phyloP scores from a whole-genome alignment of 1,284 basidiomycete genomes.

The Ceratobasidium sp. region DNA sequence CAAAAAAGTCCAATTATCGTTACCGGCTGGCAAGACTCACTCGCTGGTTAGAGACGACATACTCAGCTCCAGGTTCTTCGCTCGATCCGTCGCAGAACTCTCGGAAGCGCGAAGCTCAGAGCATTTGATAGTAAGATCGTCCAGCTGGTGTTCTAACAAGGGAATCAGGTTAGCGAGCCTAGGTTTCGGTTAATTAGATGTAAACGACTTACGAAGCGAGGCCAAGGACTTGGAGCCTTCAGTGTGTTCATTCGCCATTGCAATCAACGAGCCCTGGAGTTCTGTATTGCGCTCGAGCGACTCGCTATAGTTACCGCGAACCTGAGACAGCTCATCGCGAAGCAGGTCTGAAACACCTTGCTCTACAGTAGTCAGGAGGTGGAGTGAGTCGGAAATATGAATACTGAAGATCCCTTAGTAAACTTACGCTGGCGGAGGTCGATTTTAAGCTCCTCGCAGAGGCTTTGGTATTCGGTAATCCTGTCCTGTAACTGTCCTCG shows the following conservation, averaged over 20 bases:
- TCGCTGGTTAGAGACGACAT: constrained; percentile 5
- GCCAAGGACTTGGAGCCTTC: constrained; percentile 10
- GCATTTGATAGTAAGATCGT: background rate
- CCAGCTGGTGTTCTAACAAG: constrained; percentile 13
- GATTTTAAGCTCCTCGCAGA: background rate
- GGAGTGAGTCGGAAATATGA: background rate
- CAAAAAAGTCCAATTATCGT: background rate
- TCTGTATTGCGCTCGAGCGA: constrained; percentile 18
- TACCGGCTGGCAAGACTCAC: background rate
- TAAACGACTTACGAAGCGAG: constrained; percentile 7
- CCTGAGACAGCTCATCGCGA: constrained; percentile 17
- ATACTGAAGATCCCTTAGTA: background rate
- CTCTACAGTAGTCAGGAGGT: background rate
- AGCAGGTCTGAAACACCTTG: constrained; percentile 30
- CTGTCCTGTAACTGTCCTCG: background rate
- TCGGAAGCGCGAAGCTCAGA: background rate
- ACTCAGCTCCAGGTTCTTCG: background rate
- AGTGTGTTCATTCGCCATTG: constrained; percentile 7
- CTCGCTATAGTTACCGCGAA: constrained; percentile 22
- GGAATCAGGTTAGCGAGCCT: background rate
- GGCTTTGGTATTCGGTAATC: background rate
- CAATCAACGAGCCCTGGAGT: constrained; percentile 1
- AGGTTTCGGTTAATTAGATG: background rate
- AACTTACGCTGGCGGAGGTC: constrained; percentile 1
- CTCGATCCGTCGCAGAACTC: background rate